Percentiles rank a stretch among this genome's conserved stretches.
phyloP scores from a whole-genome alignment of 257 asterid species.

The Thymus mandschuricus region DNA sequence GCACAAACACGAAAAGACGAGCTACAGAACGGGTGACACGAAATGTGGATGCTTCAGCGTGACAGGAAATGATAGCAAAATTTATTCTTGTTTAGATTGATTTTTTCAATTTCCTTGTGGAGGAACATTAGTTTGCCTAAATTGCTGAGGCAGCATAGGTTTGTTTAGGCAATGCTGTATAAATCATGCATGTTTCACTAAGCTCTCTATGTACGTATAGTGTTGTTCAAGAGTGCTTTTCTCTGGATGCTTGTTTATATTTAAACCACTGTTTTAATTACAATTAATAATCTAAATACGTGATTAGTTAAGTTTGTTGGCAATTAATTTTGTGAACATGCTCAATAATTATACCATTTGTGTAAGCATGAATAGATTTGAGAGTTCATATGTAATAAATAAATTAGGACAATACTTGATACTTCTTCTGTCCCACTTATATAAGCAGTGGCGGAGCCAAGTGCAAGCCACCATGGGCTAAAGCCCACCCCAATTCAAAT shows the following conservation, averaged over 20 bases:
- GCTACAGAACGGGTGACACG: not conserved
- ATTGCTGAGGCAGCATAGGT: constrained; percentile 1
- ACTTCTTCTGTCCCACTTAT: not conserved
- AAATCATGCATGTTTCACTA: not conserved
- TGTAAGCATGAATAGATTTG: not conserved
- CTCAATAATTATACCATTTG: not conserved
- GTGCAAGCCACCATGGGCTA: too few relatives aligned
- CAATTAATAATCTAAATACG: not conserved
- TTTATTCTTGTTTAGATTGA: constrained; percentile 9
- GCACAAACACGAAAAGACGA: not conserved
- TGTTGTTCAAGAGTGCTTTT: not conserved
- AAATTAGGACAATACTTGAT: too few relatives aligned
- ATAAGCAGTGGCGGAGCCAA: too few relatives aligned
- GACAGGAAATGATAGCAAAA: constrained; percentile 16
- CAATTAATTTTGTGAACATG: not conserved
- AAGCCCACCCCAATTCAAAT: too few relatives aligned
- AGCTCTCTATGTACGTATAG: constrained; percentile 12
- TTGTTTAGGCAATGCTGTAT: constrained; percentile 24
- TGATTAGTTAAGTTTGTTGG: not conserved
- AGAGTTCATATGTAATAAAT: not conserved
- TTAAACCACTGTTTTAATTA: not conserved
- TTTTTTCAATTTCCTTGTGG: constrained; percentile 12
- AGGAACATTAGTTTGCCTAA: constrained; percentile 21
- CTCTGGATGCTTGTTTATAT: not conserved
- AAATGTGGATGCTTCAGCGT: constrained; percentile 21